These are phyloP conservation scores for Penicillium sp. DNA, from an alignment of 2,329 filamentous ascomycete genomes.

Conservation along the genomic window DNA sequence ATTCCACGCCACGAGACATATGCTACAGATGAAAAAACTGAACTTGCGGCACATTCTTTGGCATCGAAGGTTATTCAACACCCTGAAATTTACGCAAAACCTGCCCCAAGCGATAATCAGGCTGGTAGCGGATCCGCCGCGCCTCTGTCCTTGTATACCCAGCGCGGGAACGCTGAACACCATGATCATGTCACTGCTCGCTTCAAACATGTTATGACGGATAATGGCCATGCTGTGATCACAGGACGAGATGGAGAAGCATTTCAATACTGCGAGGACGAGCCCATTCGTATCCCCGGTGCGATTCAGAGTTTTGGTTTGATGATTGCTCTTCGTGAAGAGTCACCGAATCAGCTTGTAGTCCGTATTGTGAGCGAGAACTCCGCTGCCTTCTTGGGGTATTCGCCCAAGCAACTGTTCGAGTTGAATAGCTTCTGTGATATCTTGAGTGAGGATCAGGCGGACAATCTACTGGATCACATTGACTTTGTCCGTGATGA, in stretches of 20 bases:
- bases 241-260: conserved; percentile 71
- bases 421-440: conserved; percentile 73
- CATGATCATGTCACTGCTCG: conserved; percentile 63
- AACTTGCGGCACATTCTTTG: conserved; percentile 22
- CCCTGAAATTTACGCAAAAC: conserved; percentile 18
- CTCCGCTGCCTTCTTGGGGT: conserved; percentile 70
- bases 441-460: conserved; percentile 77
- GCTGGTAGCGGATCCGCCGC: conserved; percentile 9
- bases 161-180: not conserved
- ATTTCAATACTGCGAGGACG: conserved; percentile 81
- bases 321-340: conserved; percentile 66
- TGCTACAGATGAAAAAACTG: conserved; percentile 9
- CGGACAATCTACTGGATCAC: conserved; percentile 79
- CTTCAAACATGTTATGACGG: conserved; percentile 74
- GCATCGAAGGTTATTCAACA: conserved; percentile 18
- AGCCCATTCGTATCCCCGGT: conserved; percentile 81
- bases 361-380: conserved; percentile 82
- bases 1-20: conserved; percentile 17
- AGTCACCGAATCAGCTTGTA: conserved; percentile 63
- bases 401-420: conserved; percentile 74
- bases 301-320: conserved; percentile 80
- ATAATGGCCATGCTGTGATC: conserved; percentile 77
- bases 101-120: conserved; percentile 7
- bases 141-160: not conserved
- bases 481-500: conserved; percentile 85